These are phyloP conservation scores for Colletotrichum lindemuthianum DNA, from an alignment of 2,329 filamentous ascomycete genomes.

Conservation along the genomic window DNA sequence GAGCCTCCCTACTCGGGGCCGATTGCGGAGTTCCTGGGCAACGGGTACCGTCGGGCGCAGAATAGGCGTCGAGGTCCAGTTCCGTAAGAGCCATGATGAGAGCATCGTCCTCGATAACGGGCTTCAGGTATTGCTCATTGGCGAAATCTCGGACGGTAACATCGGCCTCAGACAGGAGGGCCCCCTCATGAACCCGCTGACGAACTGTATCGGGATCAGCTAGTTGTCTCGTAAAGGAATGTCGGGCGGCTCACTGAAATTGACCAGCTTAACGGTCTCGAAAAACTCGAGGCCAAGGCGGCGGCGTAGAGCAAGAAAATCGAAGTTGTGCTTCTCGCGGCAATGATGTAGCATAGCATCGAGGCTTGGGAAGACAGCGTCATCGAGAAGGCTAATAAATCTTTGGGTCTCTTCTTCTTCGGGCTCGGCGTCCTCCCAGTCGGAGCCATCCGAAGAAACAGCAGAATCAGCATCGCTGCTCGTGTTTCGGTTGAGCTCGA, in stretches of 20 bases:
- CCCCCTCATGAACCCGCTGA: constrained; percentile 54
- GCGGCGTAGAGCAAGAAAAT: constrained; percentile 70
- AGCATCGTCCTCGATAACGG: constrained; percentile 88
- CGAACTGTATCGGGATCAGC: constrained; percentile 52
- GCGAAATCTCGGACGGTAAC: constrained; percentile 72
- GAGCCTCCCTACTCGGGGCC: constrained; percentile 59
- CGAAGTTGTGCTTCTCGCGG: constrained; percentile 73
- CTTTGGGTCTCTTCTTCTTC: constrained; percentile 70
- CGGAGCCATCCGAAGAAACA: constrained; percentile 53
- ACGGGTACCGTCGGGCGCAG: constrained; percentile 32
- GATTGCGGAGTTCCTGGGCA: constrained; percentile 44
- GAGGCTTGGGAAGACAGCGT: constrained; percentile 71
- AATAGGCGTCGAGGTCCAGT: constrained; percentile 60
- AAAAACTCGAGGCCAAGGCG: constrained; percentile 75
- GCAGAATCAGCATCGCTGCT: constrained; percentile 22
- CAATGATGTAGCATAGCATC: constrained; percentile 74
- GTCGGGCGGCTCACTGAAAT: constrained; percentile 61
- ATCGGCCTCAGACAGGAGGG: constrained; percentile 59
- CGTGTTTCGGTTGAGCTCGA: background rate
- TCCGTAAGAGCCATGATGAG: constrained; percentile 90
- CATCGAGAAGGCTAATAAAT: constrained; percentile 75
- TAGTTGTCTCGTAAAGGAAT: background rate
- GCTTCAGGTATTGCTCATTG: constrained; percentile 85
- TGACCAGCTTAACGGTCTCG: constrained; percentile 78
- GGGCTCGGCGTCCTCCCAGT: constrained; percentile 66